Base-by-base conservation (phyloP, 768 basidiomycete species). In the Russula foetens region DNA sequence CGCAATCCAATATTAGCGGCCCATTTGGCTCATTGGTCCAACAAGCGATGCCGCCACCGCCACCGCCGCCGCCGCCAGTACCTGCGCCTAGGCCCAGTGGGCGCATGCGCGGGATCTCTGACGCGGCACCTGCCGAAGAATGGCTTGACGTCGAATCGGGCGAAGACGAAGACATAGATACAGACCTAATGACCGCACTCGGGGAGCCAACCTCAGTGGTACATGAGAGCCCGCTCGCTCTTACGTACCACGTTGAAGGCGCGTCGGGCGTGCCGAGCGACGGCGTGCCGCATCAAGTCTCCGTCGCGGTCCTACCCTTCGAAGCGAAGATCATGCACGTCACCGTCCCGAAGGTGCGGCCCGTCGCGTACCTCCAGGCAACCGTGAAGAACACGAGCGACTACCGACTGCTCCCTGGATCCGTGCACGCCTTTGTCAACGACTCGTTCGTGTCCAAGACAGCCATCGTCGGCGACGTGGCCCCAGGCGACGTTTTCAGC, bases 361-460 rank as follows among this genome's bases (percentile, higher is more conserved):
- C 79, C 1, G 71, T 75, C 17, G 81, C 80, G 8, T 84, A 79
- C 64, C 68, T 83, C 76, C 60, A 69, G 73, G 60, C 63, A 23
- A 63, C 29, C 0, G 77, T 85, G 53, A 78, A 79, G 69, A 85
- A 85, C 64, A 79, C 75, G 46, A 83, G 80, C 67, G 80, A 81
- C 54, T 83, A 82, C 63, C 72, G 78, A 26, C 71, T 85, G 29
- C 75, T 86, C 2, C 73, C 80, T 6, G 84, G 84, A 0, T 71
- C 75, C 0, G 78, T 83, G 41, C 77, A 71, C 57, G 78, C 85
- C 26, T 81, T 84, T 66, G 67, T 84, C 58, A 79, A 85, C 64
- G 81, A 83, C 58, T 75, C 75, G 53, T 83, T 78, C 67, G 81
- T 84, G 3, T 79, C 83, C n/a, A 78, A 76, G 68, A 81, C 82